Evolutionary conservation across 2,329 filamentous ascomycete genomes (phyloP), one percentile per base, ranked within the genome.

Genomic region (Annulohypoxylon truncatum): DNA sequence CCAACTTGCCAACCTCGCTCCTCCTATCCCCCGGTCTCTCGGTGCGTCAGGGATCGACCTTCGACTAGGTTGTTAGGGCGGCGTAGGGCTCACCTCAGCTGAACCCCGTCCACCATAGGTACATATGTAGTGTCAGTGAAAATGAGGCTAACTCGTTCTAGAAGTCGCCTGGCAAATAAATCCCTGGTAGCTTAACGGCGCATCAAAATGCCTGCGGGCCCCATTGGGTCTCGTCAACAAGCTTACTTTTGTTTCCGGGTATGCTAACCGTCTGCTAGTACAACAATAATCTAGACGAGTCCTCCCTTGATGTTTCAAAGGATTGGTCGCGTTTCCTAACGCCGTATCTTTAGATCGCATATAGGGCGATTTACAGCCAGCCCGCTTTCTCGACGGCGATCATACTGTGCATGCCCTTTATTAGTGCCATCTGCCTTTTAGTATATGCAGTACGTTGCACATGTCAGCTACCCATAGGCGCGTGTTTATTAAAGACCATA

Each of bases 1-100:
- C 38, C 18, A 42, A 42, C 22, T 58, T 38, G n/a, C 52, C 55
- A 60, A 53, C 55, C 35, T 61, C 47, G 26, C 51, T 46, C 13
- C 33, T 18, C 28, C 12, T 31, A 51, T 51, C 51, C 65, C 59
- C 62, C 62, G 48, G 57, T 18, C 35, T 55, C 48, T 60, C 54
- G 58, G 50, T 54, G 33, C 63, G 52, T 64, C 50, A 57, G 47
- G 64, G 67, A 64, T 63, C 57, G 58, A 61, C 64, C 57, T 35
- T 35, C 9, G 54, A 63, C 66, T 33, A 57, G 66, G 66, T 63
- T 58, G 53, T 33, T 67, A 64, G 48, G 61, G 64, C 48, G 50
- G 61, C 67, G 40, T 69, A 71, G 64, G 69, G 69, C 67, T 71
- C 69, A 71, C 65, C 64, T 71, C 67, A 71, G 69, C 69, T 71